These are phyloP conservation scores for Bimuria novae-zelandiae DNA, from an alignment of 2,329 filamentous ascomycete genomes.

Conservation along the genomic window DNA sequence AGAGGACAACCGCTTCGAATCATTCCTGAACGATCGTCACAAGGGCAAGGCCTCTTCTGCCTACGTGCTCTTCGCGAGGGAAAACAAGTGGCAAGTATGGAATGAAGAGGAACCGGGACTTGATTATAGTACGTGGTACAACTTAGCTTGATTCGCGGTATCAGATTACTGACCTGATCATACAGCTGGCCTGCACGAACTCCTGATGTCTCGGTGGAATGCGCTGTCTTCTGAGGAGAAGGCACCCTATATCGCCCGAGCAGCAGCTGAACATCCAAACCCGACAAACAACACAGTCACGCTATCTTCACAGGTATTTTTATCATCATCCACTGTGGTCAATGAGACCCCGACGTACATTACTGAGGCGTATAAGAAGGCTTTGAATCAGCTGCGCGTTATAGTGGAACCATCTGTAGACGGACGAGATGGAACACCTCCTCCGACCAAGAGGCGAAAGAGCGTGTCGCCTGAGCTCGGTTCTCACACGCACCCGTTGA, in stretches of 20 bases:
- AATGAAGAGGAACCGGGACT: slow-evolving; percentile 17
- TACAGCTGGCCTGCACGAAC: slow-evolving; percentile 22
- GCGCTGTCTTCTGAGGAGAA: slow-evolving; percentile 25
- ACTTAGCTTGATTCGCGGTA: neutral
- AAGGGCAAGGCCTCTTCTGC: slow-evolving; percentile 16
- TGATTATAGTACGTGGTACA: slow-evolving; percentile 18
- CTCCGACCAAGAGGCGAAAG: slow-evolving; percentile 23
- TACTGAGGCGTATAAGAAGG: slow-evolving; percentile 24
- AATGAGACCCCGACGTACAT: slow-evolving; percentile 32
- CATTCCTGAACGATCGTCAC: slow-evolving; percentile 13
- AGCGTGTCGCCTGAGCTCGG: slow-evolving; percentile 15
- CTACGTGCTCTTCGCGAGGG: slow-evolving; percentile 24
- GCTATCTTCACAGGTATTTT: slow-evolving; percentile 7
- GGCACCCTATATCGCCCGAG: slow-evolving; percentile 21
- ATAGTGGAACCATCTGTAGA: neutral
- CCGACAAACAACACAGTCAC: slow-evolving; percentile 8
- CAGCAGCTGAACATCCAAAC: slow-evolving; percentile 13
- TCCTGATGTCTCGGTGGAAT: slow-evolving; percentile 22
- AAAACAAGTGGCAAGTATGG: slow-evolving; percentile 19
- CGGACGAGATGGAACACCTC: slow-evolving; percentile 8
- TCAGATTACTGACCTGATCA: neutral
- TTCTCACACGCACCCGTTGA: slow-evolving; percentile 22
- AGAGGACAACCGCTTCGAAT: slow-evolving; percentile 20
- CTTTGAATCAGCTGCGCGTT: slow-evolving; percentile 25
- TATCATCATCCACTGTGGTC: slow-evolving; percentile 29